Percentiles rank a stretch among this genome's conserved stretches.
Conservation (phyloP, 2,329 filamentous ascomycete genomes). For the Pseudofabraea citricarpa region DNA sequence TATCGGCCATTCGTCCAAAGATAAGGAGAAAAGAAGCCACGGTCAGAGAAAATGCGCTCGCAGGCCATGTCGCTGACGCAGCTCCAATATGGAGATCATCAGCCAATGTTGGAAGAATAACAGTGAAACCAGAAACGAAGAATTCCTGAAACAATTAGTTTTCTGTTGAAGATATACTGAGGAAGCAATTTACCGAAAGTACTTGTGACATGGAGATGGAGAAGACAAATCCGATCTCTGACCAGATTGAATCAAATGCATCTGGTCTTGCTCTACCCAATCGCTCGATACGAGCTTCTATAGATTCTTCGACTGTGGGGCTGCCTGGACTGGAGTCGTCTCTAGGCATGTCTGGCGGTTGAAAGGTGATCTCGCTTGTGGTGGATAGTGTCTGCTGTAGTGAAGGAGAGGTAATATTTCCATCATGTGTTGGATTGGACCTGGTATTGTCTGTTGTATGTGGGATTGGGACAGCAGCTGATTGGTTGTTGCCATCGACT, state of each 20-base stretch:
- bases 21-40: slow-evolving; percentile 56
- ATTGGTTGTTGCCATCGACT: too few relatives aligned
- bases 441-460: too few relatives aligned
- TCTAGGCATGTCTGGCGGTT: too few relatives aligned
- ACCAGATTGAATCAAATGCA: slow-evolving; percentile 43
- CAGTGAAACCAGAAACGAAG: slow-evolving; percentile 69
- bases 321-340: too few relatives aligned
- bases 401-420: too few relatives aligned
- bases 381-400: background rate
- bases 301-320: slow-evolving; percentile 22
- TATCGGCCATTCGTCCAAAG: slow-evolving; percentile 56
- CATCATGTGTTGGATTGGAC: too few relatives aligned
- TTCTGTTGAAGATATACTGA: slow-evolving; percentile 3
- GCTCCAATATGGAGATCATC: slow-evolving; percentile 58
- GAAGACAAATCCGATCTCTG: slow-evolving; percentile 55
- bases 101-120: slow-evolving; percentile 64
- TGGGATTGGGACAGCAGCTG: too few relatives aligned
- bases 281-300: slow-evolving; percentile 39
- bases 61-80: slow-evolving; percentile 58
- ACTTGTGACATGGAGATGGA: slow-evolving; percentile 55
- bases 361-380: background rate
- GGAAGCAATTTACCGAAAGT: slow-evolving; percentile 36
- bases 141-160: slow-evolving; percentile 42
- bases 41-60: slow-evolving; percentile 53
- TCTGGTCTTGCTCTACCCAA: slow-evolving; percentile 53